Percentiles rank a stretch among this genome's conserved stretches.
Evolutionary conservation across 2,329 filamentous ascomycete genomes (phyloP).

Genomic region (Aspergillus uvarum): DNA sequence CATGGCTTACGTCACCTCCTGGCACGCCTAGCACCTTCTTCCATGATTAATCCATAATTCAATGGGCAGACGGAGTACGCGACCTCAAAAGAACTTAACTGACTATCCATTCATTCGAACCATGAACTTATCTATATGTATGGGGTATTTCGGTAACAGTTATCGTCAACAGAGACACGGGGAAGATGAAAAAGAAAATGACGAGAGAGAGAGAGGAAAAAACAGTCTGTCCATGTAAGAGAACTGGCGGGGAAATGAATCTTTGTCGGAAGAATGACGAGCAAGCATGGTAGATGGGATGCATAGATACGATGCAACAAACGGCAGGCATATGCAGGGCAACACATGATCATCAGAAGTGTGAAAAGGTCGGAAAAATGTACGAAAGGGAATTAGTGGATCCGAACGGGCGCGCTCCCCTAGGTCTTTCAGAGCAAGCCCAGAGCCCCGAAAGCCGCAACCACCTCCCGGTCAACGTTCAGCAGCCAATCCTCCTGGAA

Average conservation of each 20-base stretch:
- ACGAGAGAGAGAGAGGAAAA: background rate
- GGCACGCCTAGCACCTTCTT: too few relatives aligned
- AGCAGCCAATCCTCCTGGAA: constrained; percentile 46
- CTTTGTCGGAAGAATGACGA: too few relatives aligned
- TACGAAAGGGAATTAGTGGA: background rate
- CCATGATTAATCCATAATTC: too few relatives aligned
- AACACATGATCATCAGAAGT: too few relatives aligned
- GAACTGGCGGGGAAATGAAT: background rate
- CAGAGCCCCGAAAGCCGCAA: constrained; percentile 41
- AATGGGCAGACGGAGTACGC: too few relatives aligned
- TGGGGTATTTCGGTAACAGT: background rate
- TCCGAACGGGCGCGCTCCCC: background rate
- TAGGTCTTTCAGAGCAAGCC: constrained; percentile 28
- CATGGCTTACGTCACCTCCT: too few relatives aligned
- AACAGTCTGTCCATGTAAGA: background rate
- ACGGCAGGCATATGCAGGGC: too few relatives aligned
- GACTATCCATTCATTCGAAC: background rate
- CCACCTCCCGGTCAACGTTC: constrained; percentile 46
- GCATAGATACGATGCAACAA: too few relatives aligned
- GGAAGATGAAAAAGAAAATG: background rate
- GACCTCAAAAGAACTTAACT: too few relatives aligned
- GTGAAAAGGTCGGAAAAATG: too few relatives aligned
- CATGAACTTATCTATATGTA: background rate
- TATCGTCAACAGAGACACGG: background rate
- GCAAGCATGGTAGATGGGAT: too few relatives aligned